These are phyloP conservation scores for Patellifolia procumbens DNA, from an alignment of 179 eudicot genomes.

Conservation along the genomic window DNA sequence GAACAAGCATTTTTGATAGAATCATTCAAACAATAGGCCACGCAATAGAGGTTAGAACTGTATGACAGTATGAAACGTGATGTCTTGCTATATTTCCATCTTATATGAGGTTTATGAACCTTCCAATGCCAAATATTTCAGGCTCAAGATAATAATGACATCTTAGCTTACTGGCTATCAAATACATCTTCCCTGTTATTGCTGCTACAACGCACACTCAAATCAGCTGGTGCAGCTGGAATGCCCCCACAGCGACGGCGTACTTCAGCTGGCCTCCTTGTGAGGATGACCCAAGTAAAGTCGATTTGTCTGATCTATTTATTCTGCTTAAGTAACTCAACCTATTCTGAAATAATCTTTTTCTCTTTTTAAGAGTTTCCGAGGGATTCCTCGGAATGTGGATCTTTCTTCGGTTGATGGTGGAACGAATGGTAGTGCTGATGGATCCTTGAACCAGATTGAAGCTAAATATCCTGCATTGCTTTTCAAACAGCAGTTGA, in stretches of 20 bases:
- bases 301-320: slow-evolving; percentile 9
- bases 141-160: slow-evolving; percentile 83
- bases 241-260: slow-evolving; percentile 70
- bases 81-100: slow-evolving; percentile 12
- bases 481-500: slow-evolving; percentile 85
- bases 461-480: slow-evolving; percentile 94
- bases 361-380: slow-evolving; percentile 62
- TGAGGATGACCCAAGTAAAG: slow-evolving; percentile 79
- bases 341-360: not conserved
- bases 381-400: slow-evolving; percentile 69
- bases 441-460: slow-evolving; percentile 53
- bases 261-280: slow-evolving; percentile 65
- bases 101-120: slow-evolving; percentile 27
- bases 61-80: not conserved
- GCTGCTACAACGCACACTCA: slow-evolving; percentile 75
- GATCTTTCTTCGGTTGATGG: slow-evolving; percentile 56
- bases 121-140: slow-evolving; percentile 30
- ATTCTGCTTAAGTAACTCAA: slow-evolving; percentile 2
- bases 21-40: slow-evolving; percentile 81
- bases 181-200: slow-evolving; percentile 76
- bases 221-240: slow-evolving; percentile 76
- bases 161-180: slow-evolving; percentile 84
- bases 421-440: slow-evolving; percentile 47
- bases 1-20: slow-evolving; percentile 83
- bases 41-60: slow-evolving; percentile 72